Evolutionary conservation across 192 early-diverging fungal species (phyloP).

Genomic region (Rhizoclosmatium globosum): DNA sequence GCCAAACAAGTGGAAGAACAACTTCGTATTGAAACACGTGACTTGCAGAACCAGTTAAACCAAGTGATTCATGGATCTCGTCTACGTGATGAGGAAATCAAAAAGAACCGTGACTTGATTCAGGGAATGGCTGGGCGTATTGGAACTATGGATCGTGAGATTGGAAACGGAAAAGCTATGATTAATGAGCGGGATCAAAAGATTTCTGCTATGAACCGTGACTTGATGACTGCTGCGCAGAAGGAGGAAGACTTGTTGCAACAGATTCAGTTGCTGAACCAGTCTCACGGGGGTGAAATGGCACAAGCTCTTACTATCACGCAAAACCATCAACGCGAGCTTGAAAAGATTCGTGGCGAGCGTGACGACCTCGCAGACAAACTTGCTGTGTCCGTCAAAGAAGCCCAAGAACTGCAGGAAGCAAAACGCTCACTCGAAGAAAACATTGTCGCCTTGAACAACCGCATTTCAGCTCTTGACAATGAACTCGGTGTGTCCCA

Average conservation of each 20-base stretch:
- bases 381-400: background rate
- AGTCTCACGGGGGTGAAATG: constrained; percentile 39
- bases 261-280: constrained; percentile 26
- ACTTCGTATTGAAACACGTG: constrained; percentile 27
- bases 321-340: constrained; percentile 30
- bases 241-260: constrained; percentile 18
- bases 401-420: background rate
- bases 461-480: constrained; percentile 20
- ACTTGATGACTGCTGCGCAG: constrained; percentile 5
- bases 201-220: constrained; percentile 6
- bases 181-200: constrained; percentile 29
- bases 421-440: constrained; percentile 18
- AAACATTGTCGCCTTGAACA: constrained; percentile 4
- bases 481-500: constrained; percentile 18
- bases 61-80: constrained; percentile 27
- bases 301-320: constrained; percentile 19
- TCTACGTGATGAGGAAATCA: constrained; percentile 35
- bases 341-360: constrained; percentile 21
- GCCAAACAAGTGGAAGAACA: constrained; percentile 22
- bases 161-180: constrained; percentile 20
- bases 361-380: background rate
- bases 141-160: constrained; percentile 33
- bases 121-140: constrained; percentile 34
- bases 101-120: constrained; percentile 40
- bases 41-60: constrained; percentile 30